These are phyloP conservation scores for Phytophthora pseudosyringae DNA, from an alignment of 352 stramenopile species.

Conservation along the genomic window DNA sequence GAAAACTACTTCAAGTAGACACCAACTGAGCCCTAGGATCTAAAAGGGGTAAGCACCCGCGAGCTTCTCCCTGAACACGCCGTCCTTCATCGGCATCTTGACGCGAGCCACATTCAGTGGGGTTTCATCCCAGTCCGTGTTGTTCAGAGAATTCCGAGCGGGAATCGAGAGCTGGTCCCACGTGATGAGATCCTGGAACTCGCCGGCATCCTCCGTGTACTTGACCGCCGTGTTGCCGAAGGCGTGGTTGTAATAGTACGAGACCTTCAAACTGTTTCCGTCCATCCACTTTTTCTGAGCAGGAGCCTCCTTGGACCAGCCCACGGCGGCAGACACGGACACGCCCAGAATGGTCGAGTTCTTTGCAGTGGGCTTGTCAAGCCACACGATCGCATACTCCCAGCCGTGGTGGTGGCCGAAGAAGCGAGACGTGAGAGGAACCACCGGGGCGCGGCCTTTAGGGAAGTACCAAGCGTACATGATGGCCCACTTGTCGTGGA, in stretches of 20 bases:
- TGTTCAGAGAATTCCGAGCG: slow-evolving; percentile 28
- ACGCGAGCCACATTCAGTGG: slow-evolving; percentile 24
- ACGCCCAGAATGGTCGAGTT: slow-evolving; percentile 28
- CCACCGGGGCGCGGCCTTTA: slow-evolving; percentile 30
- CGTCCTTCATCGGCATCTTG: slow-evolving; percentile 41
- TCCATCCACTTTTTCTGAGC: slow-evolving; percentile 20
- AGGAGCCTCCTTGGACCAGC: slow-evolving; percentile 30
- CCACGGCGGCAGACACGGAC: slow-evolving; percentile 28
- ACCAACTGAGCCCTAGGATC: too few relatives aligned
- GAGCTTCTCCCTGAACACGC: slow-evolving; percentile 38
- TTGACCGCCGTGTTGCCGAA: slow-evolving; percentile 22
- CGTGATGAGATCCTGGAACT: slow-evolving; percentile 23
- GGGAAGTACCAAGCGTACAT: slow-evolving; percentile 15
- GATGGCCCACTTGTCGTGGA: slow-evolving; percentile 21
- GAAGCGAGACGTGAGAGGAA: background rate
- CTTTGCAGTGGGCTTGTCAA: slow-evolving; percentile 23
- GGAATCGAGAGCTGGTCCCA: slow-evolving; percentile 32
- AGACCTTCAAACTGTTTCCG: slow-evolving; percentile 31
- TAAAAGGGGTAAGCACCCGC: slow-evolving; percentile 19
- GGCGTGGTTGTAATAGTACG: slow-evolving; percentile 38
- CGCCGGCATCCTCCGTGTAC: slow-evolving; percentile 27
- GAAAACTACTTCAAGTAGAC: too few relatives aligned
- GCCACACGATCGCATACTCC: slow-evolving; percentile 52
- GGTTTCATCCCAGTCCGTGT: slow-evolving; percentile 31
- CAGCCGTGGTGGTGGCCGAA: slow-evolving; percentile 48